Base-by-base conservation (phyloP, 176 grass and related monocot genomes). In the Avena insularis region DNA sequence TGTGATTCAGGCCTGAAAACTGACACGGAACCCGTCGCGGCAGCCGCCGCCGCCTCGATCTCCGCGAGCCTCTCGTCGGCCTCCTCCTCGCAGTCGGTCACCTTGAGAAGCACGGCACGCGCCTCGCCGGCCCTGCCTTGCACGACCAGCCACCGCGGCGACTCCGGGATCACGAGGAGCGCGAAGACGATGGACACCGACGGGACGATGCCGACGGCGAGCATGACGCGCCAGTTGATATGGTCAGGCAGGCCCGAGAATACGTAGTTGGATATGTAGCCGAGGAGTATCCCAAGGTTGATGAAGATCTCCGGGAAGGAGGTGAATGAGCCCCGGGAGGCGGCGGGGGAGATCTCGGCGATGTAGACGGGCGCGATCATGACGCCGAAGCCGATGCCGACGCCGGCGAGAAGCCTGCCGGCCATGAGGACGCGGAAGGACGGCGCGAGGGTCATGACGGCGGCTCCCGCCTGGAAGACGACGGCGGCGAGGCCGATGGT, bases 351-450 rank as follows among this genome's bases (percentile, higher is more conserved):
- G 79, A 97, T 97, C 89, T 94, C 92, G 0, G 90, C 82, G 66
- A 97, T 97, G 82, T 97, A 97, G 8, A 94, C 88, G 0, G 94
- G 94, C 13, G 94, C 92, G 33, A 97, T 86, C 92, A 97, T 94
- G 67, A 94, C 75, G 19, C 94, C 94, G 56, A 91, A 91, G 2
- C 92, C 92, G 33, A 94, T 92, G 43, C 92, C 94, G 6, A 97
- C 40, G 78, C 92, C 94, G 20, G 92, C 90, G 1, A 97, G 80
- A 9, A 97, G 86, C 23, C 92, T 73, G 14, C 94, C 94, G 13
- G 82, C 62, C 88, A 97, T 97, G 56, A 97, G 90, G 8, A 72
- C n/a, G 1, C 27, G 29, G 86, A 94, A 97, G 43, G 92, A 94
- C 16, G 94, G 92, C 0, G 94, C 90, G 19, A 91, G 71, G 3